Conservation (phyloP, 495 filamentous ascomycete species). For the Tuber microsphaerosporum region DNA sequence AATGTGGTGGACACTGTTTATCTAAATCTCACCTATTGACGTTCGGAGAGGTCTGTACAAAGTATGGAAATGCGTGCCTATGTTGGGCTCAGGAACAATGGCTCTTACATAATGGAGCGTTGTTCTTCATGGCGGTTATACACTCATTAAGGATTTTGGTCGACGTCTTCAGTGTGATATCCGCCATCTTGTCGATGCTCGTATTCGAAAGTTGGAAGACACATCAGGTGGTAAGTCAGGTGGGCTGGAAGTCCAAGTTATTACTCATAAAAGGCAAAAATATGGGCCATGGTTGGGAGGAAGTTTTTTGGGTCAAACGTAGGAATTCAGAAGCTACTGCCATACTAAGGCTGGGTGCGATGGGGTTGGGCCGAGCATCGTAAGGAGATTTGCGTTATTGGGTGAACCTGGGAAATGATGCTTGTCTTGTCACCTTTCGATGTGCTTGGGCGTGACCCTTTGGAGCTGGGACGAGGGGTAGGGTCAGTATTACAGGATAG, state of each 20-base stretch:
- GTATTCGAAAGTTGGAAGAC: too few species aligned
- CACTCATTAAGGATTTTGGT: conserved; percentile 50
- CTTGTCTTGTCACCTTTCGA: background rate
- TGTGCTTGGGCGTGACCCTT: background rate
- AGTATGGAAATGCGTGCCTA: conserved; percentile 13
- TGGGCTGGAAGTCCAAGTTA: too few species aligned
- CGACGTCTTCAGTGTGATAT: too few species aligned
- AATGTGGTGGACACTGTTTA: conserved; percentile 63
- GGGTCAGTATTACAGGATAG: background rate
- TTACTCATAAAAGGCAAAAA: too few species aligned
- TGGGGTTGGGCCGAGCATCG: conserved; percentile 61
- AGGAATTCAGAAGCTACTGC: conserved; percentile 87
- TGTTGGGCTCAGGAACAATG: conserved; percentile 5
- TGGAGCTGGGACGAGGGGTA: background rate
- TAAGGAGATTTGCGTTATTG: conserved; percentile 77
- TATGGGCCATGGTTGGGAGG: conserved; percentile 47
- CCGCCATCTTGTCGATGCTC: too few species aligned
- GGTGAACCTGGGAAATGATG: conserved; percentile 73
- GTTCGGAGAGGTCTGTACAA: conserved; percentile 96
- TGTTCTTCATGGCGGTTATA: conserved; percentile 89
- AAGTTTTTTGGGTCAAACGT: conserved; percentile 92
- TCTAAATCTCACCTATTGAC: conserved; percentile 94
- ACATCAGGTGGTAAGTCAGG: too few species aligned
- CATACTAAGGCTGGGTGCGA: conserved; percentile 88
- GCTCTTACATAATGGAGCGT: conserved; percentile 59